A percentile compares a stretch with the other conserved stretches of the same genome.
Conservation (phyloP, 768 basidiomycete genomes). For the Amanita pseudoporphyria region DNA sequence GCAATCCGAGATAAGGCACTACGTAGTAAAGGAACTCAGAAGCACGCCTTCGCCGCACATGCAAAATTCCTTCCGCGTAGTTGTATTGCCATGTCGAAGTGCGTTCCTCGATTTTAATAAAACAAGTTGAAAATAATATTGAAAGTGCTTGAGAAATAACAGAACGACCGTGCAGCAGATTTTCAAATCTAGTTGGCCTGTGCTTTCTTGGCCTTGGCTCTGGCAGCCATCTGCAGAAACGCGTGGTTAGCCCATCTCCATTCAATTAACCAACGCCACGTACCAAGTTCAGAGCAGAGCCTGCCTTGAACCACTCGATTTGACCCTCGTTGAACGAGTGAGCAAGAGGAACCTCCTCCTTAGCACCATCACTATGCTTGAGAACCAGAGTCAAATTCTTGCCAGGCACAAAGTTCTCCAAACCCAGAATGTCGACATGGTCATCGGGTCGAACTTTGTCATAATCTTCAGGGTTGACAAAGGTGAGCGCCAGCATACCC, state of each 20-base stretch:
- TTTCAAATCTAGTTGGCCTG: neutral
- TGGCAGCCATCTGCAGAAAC: conserved; percentile 50
- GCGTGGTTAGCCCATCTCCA: conserved; percentile 7
- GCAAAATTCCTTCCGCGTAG: too few species aligned
- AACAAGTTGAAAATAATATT: neutral
- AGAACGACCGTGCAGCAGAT: neutral
- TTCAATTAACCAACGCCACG: conserved; percentile 13
- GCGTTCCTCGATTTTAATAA: neutral
- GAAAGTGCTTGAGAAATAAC: neutral
- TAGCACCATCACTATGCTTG: conserved; percentile 76
- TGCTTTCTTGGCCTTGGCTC: conserved; percentile 23
- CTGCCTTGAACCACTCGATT: conserved; percentile 98
- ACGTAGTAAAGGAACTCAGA: too few species aligned
- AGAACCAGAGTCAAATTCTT: conserved; percentile 78
- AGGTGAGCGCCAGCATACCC: conserved; percentile 95
- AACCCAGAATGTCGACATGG: conserved; percentile 80
- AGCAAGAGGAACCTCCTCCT: conserved; percentile 69
- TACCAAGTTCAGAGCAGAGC: conserved; percentile 86
- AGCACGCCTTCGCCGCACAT: too few species aligned
- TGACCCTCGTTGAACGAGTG: conserved; percentile 97
- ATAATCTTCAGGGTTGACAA: conserved; percentile 88
- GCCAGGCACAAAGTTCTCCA: conserved; percentile 84
- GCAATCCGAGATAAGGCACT: too few species aligned
- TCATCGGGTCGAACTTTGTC: conserved; percentile 85
- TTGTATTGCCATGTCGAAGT: neutral